These are phyloP conservation scores for Monilinia fructigena DNA, from an alignment of 2,329 filamentous ascomycete genomes.

Conservation along the genomic window DNA sequence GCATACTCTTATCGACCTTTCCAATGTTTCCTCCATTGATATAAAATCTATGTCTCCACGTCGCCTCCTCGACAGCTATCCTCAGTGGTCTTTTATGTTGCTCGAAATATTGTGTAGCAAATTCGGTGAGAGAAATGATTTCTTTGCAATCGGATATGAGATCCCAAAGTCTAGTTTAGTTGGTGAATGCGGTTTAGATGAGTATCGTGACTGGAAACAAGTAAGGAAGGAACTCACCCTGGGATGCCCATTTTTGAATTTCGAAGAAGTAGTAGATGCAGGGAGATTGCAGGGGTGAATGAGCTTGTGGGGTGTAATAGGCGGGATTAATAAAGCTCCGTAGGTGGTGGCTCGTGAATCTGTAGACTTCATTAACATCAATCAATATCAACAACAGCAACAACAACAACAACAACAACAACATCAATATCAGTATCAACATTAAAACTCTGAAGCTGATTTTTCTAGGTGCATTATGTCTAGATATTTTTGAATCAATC, in stretches of 20 bases:
- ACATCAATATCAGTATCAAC: no score
- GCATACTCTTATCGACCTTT: background rate
- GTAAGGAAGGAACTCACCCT: conserved; percentile 3
- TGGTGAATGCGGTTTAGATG: background rate
- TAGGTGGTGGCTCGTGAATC: no score
- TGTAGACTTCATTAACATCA: background rate
- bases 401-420: no score
- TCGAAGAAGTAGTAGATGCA: background rate
- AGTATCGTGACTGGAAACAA: background rate
- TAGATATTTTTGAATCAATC: background rate
- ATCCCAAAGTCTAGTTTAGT: conserved; percentile 23
- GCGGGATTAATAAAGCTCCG: background rate
- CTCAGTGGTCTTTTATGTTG: conserved; percentile 67
- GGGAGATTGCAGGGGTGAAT: conserved; percentile 1
- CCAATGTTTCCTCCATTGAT: conserved; percentile 41
- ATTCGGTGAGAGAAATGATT: conserved; percentile 30
- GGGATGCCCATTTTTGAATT: conserved; percentile 5
- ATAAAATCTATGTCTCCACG: conserved; percentile 66
- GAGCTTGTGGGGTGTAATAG: background rate
- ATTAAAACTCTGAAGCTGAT: background rate
- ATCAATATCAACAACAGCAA: no score
- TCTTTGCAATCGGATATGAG: conserved; percentile 20
- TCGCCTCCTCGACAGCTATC: conserved; percentile 86
- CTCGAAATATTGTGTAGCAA: conserved; percentile 73
- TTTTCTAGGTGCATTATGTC: background rate